Evolutionary conservation across 768 basidiomycete genomes (phyloP), one percentile per base, ranked within the genome.

Genomic region (Steccherinum ochraceum): DNA sequence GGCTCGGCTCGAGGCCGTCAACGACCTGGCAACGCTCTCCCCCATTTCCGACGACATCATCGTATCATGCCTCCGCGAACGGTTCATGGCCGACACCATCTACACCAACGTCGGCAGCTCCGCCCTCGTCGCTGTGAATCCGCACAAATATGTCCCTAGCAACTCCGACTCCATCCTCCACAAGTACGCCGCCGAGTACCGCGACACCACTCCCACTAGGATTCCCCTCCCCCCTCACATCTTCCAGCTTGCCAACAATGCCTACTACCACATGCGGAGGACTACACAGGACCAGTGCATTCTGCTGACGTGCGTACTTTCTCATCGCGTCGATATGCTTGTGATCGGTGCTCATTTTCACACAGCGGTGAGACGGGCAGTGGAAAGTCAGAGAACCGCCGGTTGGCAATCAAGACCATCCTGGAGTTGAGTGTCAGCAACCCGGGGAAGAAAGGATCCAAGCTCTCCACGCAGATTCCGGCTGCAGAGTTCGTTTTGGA

Each of bases 401-500:
- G 93, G 12, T 75, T 97, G n/a, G 82, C 89, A 20, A 93, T 95
- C 70, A 96, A 95, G 67, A 79, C 89, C 1, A 72, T 99, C 18
- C 78, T 96, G n/a, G 91, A 95, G 67, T 77, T 97, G 56, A 88
- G 86, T 53, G 86, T 95, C 57, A 83, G 81, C 68, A 83, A 83
- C 59, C 83, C 90, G 1, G 89, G 94, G 56, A 97, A 97, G 77
- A 96, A 95, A 64, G 93, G 93, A 21, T 79, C 89, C 30, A 96
- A 95, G 69, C 82, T 98, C 53, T 82, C 81, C 1, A 70, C 69
- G 44, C 92, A 95, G 66, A 78, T 98, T 35, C 93, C 93, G 30
- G 89, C 93, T 18, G 86, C 92, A 20, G 90, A 96, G 73, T 97
- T 93, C 66, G 90, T 97, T 53, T 84, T 97, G 55, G 93, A 98